phyloP scores from a whole-genome alignment of 78 protist genomes.

The Reticulomyxa filosa region DNA sequence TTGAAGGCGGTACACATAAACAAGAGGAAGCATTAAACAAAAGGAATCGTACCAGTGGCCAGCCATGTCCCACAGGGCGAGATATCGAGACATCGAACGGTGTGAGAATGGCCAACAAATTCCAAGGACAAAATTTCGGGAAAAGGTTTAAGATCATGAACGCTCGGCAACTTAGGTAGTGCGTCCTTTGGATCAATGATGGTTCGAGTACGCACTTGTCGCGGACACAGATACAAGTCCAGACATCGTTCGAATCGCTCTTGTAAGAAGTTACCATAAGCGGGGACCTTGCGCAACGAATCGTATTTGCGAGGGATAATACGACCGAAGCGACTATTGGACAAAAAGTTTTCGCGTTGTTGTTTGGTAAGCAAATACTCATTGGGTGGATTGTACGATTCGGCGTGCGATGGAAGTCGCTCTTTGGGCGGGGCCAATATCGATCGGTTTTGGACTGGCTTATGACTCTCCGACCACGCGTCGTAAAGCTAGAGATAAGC shows the following conservation, averaged over 20 bases:
- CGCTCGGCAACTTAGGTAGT: neutral
- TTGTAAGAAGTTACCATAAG: slow-evolving; percentile 27
- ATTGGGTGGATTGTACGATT: slow-evolving; percentile 83
- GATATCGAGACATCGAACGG: neutral
- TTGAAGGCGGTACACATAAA: too few species aligned
- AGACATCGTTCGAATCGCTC: slow-evolving; percentile 86
- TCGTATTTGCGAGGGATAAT: slow-evolving; percentile 38
- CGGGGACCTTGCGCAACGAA: slow-evolving; percentile 61
- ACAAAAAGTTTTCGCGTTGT: slow-evolving; percentile 36
- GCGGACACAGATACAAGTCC: slow-evolving; percentile 77
- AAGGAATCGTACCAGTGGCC: slow-evolving; percentile 2
- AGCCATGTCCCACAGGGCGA: slow-evolving; percentile 3
- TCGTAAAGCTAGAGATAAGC: too few species aligned
- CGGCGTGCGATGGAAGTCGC: slow-evolving; percentile 56
- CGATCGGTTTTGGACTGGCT: too few species aligned
- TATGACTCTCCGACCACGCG: too few species aligned
- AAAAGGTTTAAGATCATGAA: slow-evolving; percentile 65
- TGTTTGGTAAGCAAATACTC: slow-evolving; percentile 57
- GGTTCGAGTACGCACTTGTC: slow-evolving; percentile 4
- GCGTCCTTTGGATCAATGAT: slow-evolving; percentile 27
- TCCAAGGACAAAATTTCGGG: slow-evolving; percentile 37
- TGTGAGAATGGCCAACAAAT: slow-evolving; percentile 34
- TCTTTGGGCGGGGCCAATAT: neutral
- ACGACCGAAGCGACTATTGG: too few species aligned
- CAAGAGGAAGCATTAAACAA: too few species aligned